Base-by-base conservation (phyloP, 768 basidiomycete species). In the Rhodotorula kratochvilovae region DNA sequence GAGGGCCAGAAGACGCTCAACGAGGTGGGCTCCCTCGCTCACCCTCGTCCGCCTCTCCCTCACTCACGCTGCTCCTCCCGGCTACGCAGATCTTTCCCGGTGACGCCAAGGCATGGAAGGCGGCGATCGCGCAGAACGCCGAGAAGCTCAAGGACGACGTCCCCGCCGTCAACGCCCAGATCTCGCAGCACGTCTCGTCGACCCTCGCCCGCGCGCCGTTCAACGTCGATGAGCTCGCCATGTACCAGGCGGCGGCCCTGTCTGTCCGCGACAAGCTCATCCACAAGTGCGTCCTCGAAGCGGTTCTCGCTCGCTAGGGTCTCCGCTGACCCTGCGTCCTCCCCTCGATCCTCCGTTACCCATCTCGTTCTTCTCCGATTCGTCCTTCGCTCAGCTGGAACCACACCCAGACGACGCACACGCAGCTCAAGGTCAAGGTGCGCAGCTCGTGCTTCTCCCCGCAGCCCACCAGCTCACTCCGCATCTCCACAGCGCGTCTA, bases 201-300 rank as follows among this genome's bases (percentile, higher is more conserved):
- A 90, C 91, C 25, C 84, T 99, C 59, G 92, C 92, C 11, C 88
- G 93, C 58, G 91, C 93, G 79, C 86, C 92, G 3, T 91, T 90
- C 83, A 98, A 92, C 79, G 83, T 95, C 62, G 88, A 89, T 83
- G 79, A 89, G 80, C 81, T 92, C 46, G 90, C 91, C 57, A 90
- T 91, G 50, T 97, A 96, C 82, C 92, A 95, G 80, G 93, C 93
- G 7, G 86, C 90, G 25, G 92, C 95, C 7, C 81, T 95, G 46
- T 88, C 91, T 56, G 89, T 89, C 61, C 85, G 93, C 67, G 94
- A 98, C 81, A 88, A 91, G 78, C 85, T 98, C 50, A 45, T 77
- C 31, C 42, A 56, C 42, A 51, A 55, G 39, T 39, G 39, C 39
- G 39, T 39, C 39, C 39, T 7, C 8, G 39, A 13, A 39, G 39